These are phyloP conservation scores for Lodderomyces margitis DNA, from an alignment of 1,139 yeast genomes.

Conservation along the genomic window DNA sequence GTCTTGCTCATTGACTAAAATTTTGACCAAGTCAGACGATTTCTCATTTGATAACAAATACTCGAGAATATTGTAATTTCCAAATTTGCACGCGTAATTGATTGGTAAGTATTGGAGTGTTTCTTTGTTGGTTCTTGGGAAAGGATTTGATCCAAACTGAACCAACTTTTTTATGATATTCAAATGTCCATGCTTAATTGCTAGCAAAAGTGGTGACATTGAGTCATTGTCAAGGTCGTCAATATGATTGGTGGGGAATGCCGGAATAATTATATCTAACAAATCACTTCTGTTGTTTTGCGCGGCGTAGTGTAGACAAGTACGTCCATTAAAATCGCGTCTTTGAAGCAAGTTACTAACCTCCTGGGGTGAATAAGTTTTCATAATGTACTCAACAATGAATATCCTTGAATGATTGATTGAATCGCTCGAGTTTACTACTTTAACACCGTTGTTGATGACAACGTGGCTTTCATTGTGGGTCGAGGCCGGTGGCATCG, in stretches of 20 bases:
- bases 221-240: constrained; percentile 69
- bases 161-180: constrained; percentile 46
- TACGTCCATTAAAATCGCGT: constrained; percentile 70
- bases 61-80: constrained; percentile 70
- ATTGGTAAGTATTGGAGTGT: constrained; percentile 72
- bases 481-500: constrained; percentile 36
- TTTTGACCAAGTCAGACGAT: constrained; percentile 19
- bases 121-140: constrained; percentile 50
- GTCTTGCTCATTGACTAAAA: constrained; percentile 53
- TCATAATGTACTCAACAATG: constrained; percentile 35
- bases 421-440: constrained; percentile 39
- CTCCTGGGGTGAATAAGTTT: constrained; percentile 20
- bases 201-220: constrained; percentile 75
- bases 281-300: constrained; percentile 62
- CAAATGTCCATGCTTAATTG: constrained; percentile 69
- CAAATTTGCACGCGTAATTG: constrained; percentile 86
- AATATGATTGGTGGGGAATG: constrained; percentile 36
- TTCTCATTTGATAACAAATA: constrained; percentile 42
- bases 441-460: constrained; percentile 47
- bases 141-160: constrained; percentile 53
- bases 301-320: constrained; percentile 87
- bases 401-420: constrained; percentile 43
- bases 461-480: constrained; percentile 32
- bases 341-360: constrained; percentile 30
- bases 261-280: constrained; percentile 42